A percentile compares a stretch with the other conserved stretches of the same genome.
Evolutionary conservation across 768 basidiomycete genomes (phyloP).

Genomic region (Phallus indusiatus): DNA sequence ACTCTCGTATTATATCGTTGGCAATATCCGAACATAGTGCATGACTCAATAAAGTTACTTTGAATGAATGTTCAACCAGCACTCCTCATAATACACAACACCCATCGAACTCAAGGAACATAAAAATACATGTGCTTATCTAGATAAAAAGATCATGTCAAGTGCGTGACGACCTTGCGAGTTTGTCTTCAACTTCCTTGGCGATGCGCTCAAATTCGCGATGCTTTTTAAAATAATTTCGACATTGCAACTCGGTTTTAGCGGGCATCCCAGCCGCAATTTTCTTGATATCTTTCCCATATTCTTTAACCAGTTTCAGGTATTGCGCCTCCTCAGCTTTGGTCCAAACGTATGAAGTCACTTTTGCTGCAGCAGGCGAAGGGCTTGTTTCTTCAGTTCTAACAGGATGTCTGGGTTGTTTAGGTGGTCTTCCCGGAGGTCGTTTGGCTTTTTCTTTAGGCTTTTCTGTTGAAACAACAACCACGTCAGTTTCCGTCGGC

Average conservation of each 20-base stretch:
- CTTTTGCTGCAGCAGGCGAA: neutral
- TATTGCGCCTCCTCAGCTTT: slow-evolving; percentile 6
- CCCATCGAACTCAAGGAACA: neutral
- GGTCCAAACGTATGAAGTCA: slow-evolving; percentile 8
- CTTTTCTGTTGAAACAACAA: neutral
- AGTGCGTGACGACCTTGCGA: neutral
- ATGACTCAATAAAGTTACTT: neutral
- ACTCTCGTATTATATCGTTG: neutral
- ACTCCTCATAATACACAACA: neutral
- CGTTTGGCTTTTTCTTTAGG: slow-evolving; percentile 6
- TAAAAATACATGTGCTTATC: neutral
- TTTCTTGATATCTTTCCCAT: slow-evolving; percentile 60
- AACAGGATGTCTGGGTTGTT: neutral
- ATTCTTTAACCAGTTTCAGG: slow-evolving; percentile 43
- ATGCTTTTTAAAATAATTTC: slow-evolving; percentile 22
- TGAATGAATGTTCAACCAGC: neutral
- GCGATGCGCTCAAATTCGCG: slow-evolving; percentile 15
- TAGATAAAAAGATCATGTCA: slow-evolving; percentile 36
- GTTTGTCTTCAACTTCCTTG: neutral
- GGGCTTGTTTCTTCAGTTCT: neutral
- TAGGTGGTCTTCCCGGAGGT: slow-evolving; percentile 5
- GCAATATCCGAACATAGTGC: neutral
- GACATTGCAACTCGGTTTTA: slow-evolving; percentile 27
- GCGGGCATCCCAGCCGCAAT: slow-evolving; percentile 56
- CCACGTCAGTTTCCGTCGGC: neutral